Evolutionary conservation across 805 yeast genomes (phyloP).

Genomic region (Wickerhamomyces ciferrii): DNA sequence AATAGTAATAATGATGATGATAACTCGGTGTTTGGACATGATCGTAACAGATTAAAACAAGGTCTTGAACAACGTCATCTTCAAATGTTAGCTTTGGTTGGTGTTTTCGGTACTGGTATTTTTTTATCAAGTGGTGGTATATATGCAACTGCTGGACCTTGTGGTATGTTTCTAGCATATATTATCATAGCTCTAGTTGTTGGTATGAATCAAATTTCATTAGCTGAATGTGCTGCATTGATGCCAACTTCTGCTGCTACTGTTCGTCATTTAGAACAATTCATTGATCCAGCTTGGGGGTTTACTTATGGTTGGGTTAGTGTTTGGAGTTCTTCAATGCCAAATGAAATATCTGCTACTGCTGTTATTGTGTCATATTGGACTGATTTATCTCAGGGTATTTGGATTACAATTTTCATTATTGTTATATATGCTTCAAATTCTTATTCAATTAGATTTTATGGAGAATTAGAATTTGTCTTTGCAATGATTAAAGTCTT

Average conservation of each 20-base stretch:
- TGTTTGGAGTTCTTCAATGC: constrained; percentile 35
- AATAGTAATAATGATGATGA: background rate
- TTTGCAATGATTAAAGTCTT: constrained; percentile 35
- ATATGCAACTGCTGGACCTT: constrained; percentile 24
- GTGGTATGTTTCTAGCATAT: constrained; percentile 28
- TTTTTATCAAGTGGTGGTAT: constrained; percentile 30
- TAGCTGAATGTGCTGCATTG: constrained; percentile 28
- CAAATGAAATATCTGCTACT: constrained; percentile 36
- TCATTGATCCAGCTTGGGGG: constrained; percentile 35
- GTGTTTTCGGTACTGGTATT: constrained; percentile 35
- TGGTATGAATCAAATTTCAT: constrained; percentile 31
- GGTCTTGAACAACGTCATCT: constrained; percentile 24
- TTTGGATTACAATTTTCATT: constrained; percentile 34
- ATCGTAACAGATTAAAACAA: background rate
- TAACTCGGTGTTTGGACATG: background rate
- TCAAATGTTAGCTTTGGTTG: constrained; percentile 41
- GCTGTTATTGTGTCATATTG: constrained; percentile 36
- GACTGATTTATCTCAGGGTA: constrained; percentile 35
- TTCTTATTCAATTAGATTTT: constrained; percentile 29
- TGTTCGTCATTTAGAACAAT: constrained; percentile 26
- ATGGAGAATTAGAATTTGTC: constrained; percentile 42
- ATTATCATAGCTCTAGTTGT: constrained; percentile 26
- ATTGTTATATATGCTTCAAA: constrained; percentile 29
- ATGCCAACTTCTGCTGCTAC: constrained; percentile 30
- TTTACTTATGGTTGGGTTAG: constrained; percentile 38